Conservation (phyloP, 2,329 filamentous ascomycete genomes). For the Microdochium bolleyi region DNA sequence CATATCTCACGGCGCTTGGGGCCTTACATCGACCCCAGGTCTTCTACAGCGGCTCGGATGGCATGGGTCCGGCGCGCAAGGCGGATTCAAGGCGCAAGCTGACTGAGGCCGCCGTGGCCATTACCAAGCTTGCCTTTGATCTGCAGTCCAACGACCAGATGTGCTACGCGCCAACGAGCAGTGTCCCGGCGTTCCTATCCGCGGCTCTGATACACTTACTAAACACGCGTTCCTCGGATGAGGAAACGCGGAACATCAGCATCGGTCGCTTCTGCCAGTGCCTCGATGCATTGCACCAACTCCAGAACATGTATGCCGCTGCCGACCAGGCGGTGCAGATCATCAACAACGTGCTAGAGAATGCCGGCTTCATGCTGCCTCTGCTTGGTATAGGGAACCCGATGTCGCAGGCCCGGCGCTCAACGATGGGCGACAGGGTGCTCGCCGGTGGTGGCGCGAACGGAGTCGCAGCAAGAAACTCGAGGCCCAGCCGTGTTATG, state of each 20-base stretch:
- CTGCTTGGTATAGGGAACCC: neutral
- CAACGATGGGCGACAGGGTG: neutral
- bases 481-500: neutral
- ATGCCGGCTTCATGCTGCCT: neutral
- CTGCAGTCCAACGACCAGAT: neutral
- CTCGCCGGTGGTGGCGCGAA: neutral
- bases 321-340: neutral
- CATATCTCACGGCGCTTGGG: neutral
- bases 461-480: neutral
- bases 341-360: neutral
- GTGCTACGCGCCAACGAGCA: neutral
- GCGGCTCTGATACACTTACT: neutral
- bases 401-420: neutral
- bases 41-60: neutral
- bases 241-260: neutral
- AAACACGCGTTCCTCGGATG: neutral
- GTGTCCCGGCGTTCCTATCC: neutral
- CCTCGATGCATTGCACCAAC: neutral
- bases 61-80: neutral
- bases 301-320: neutral
- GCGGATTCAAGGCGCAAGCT: neutral
- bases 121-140: neutral
- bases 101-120: neutral
- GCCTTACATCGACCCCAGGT: neutral
- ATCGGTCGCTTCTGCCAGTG: neutral